phyloP scores from a whole-genome alignment of 768 basidiomycete genomes.

The Xerocomus potaroensis region DNA sequence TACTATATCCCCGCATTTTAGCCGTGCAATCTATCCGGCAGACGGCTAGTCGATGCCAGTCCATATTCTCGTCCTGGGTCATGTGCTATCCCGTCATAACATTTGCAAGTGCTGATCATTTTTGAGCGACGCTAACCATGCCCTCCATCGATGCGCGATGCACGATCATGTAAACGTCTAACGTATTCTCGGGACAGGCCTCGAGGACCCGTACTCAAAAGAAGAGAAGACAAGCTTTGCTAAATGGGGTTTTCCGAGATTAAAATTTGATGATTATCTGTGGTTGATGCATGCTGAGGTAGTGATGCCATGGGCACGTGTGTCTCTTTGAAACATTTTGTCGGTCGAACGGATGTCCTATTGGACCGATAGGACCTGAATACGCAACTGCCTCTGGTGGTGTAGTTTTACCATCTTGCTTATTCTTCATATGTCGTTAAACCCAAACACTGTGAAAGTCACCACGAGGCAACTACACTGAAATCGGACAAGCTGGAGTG shows the following conservation, averaged over 20 bases:
- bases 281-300: not conserved
- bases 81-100: conserved; percentile 42
- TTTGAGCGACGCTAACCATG: conserved; percentile 42
- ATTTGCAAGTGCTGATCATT: not conserved
- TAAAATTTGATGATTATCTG: not conserved
- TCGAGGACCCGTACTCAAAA: conserved; percentile 61
- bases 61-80: conserved; percentile 38
- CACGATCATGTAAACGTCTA: conserved; percentile 46
- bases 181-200: conserved; percentile 33
- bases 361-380: conserved; percentile 40
- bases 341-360: not conserved
- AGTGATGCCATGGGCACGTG: conserved; percentile 49
- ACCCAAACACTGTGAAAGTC: conserved; percentile 26
- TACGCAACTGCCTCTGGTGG: conserved; percentile 38
- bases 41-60: conserved; percentile 28
- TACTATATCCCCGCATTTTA: conserved; percentile 12
- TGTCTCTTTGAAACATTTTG: not conserved
- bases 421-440: conserved; percentile 43
- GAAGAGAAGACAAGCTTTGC: conserved; percentile 51
- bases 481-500: too few species aligned
- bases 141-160: conserved; percentile 47
- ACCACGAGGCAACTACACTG: conserved; percentile 42
- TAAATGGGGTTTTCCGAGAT: too few species aligned
- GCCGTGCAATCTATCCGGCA: conserved; percentile 39
- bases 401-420: conserved; percentile 47